Base-by-base conservation (phyloP, 371 early-diverging fungal species). In the Basidiobolus heterosporus region DNA sequence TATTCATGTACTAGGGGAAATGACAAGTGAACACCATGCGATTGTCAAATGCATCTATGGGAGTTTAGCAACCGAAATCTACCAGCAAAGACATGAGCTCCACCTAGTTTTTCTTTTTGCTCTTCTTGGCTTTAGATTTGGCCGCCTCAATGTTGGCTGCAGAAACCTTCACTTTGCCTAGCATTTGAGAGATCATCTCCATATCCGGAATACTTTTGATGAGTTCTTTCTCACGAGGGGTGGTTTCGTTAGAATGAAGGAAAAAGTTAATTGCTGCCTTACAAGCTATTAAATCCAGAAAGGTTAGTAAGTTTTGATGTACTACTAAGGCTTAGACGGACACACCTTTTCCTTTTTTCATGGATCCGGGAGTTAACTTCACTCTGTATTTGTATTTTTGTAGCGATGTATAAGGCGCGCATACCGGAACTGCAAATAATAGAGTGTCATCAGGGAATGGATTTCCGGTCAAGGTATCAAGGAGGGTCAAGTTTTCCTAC, bases 351-450 rank as follows among this genome's bases (percentile, higher is more conserved):
- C 98, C 98, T 66, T 91, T 91, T 60, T 98, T 99, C 54, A 86
- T 61, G 13, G 78, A 61, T n/a, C 99, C 99, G 2, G 98, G 99
- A 0, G 81, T 69, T 38, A 99, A 64, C 61, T 97, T 96, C 20
- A 92, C 86, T 62, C 86, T 90, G 66, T 88, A 99, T 64, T 91
- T 93, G 75, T 82, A 94, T 46, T 80, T 77, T 19, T 81, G 77
- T 14, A 99, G 62, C 0, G 88, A 71, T 3, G 63, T 56, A 62
- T 91, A 99, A 0, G 99, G 99, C 2, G 95, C 99, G 56, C 91
- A 88, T 1, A 98, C 86, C 0, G 98, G 91, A 16, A 99, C 69
- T n/a, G 91, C 90, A 63, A 77, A 85, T 45, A 78, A 71, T 14
- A 94, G 52, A 35, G 74, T 76, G 62, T 97, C 95, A n/a, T 78